phyloP scores from a whole-genome alignment of 495 filamentous ascomycete genomes.

The Neurospora africana region DNA sequence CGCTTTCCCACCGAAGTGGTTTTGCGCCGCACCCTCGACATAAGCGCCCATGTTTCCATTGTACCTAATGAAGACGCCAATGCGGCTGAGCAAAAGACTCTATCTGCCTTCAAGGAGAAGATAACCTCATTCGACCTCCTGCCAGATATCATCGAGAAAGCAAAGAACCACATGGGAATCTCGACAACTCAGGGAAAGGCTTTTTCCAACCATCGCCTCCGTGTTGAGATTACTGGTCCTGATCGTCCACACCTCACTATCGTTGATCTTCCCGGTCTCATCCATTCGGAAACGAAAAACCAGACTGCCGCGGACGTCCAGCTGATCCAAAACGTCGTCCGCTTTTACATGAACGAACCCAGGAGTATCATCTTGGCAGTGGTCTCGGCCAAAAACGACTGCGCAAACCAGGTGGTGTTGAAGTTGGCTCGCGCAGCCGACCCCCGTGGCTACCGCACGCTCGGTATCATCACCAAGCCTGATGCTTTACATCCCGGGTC shows the following conservation, averaged over 20 bases:
- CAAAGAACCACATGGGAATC: constrained; percentile 44
- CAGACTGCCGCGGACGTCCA: constrained; percentile 36
- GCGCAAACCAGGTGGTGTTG: constrained; percentile 50
- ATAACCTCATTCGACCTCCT: constrained; percentile 26
- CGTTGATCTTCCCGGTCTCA: constrained; percentile 60
- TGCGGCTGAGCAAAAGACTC: not conserved
- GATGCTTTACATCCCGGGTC: constrained; percentile 46
- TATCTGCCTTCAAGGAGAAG: constrained; percentile 16
- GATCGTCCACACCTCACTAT: constrained; percentile 54
- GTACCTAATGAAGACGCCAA: constrained; percentile 17
- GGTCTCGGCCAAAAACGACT: constrained; percentile 54
- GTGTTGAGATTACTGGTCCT: constrained; percentile 58
- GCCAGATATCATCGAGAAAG: constrained; percentile 34
- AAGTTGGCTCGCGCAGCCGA: constrained; percentile 69
- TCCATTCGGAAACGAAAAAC: constrained; percentile 42
- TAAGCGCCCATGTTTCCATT: constrained; percentile 34
- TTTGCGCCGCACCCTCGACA: constrained; percentile 30
- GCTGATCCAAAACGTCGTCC: constrained; percentile 42
- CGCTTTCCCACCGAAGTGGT: constrained; percentile 57
- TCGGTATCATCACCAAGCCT: constrained; percentile 82
- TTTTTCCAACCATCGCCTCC: constrained; percentile 55
- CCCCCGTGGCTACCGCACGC: constrained; percentile 59
- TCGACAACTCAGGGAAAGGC: constrained; percentile 22
- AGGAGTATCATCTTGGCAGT: constrained; percentile 57
- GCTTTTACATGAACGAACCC: constrained; percentile 49